Evolutionary conservation across 345 rosid genomes (phyloP).

Genomic region (Brassica rapa): DNA sequence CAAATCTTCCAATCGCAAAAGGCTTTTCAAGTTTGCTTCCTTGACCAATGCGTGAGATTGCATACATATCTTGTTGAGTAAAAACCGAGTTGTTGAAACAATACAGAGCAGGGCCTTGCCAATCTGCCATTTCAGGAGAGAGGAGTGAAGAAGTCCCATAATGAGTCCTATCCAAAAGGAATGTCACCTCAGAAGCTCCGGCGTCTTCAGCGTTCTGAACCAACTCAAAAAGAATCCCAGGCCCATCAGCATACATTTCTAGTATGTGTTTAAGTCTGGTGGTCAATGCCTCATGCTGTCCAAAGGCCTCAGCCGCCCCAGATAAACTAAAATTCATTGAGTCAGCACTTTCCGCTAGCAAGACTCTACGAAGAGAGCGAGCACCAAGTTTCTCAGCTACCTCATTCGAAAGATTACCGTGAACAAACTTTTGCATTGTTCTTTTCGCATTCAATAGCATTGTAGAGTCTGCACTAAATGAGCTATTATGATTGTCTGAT

Average conservation of each 20-base stretch:
- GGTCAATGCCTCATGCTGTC: conserved; percentile 97
- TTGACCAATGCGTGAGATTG: conserved; percentile 97
- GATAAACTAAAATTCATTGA: conserved; percentile 91
- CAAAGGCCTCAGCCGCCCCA: conserved; percentile 98
- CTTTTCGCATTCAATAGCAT: conserved; percentile 62
- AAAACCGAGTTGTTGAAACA: conserved; percentile 94
- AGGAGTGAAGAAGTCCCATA: conserved; percentile 96
- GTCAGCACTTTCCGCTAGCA: conserved; percentile 97
- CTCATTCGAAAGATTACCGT: conserved; percentile 91
- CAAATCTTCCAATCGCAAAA: conserved; percentile 94
- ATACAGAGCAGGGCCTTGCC: conserved; percentile 98
- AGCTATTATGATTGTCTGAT: conserved; percentile 56
- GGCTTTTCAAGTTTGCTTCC: conserved; percentile 96
- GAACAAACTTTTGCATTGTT: conserved; percentile 73
- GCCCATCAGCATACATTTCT: conserved; percentile 99
- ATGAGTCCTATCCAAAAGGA: conserved; percentile 91
- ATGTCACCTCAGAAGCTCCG: conserved; percentile 87
- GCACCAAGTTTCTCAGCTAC: conserved; percentile 96
- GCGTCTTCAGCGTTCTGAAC: conserved; percentile 98
- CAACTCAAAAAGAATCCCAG: conserved; percentile 90
- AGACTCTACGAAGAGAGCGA: conserved; percentile 86
- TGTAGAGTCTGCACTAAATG: conserved; percentile 56
- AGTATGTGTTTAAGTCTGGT: conserved; percentile 95
- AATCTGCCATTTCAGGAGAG: conserved; percentile 97
- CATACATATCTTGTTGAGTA: conserved; percentile 92